Evolutionary conservation across 2,329 filamentous ascomycete genomes (phyloP).

Genomic region (Nemania diffusa): DNA sequence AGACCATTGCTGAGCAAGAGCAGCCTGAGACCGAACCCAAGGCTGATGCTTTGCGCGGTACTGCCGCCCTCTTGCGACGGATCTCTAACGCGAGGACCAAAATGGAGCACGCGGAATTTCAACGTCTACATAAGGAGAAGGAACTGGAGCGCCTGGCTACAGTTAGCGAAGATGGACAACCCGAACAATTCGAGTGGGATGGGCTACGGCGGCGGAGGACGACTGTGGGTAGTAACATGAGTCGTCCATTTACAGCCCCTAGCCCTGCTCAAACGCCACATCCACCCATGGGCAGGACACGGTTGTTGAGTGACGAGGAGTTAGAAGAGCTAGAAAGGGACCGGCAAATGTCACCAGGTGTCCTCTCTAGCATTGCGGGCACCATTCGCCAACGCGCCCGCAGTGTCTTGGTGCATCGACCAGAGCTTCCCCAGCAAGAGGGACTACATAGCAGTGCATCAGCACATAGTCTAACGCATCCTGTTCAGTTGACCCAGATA

Average conservation of each 20-base stretch:
- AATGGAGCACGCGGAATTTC: slow-evolving; percentile 82
- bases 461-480: slow-evolving; percentile 66
- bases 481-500: slow-evolving; percentile 72
- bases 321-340: slow-evolving; percentile 64
- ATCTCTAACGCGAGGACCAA: slow-evolving; percentile 80
- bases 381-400: slow-evolving; percentile 62
- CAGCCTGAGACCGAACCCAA: slow-evolving; percentile 97
- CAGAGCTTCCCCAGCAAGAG: slow-evolving; percentile 54
- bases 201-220: slow-evolving; percentile 80
- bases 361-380: slow-evolving; percentile 67
- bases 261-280: slow-evolving; percentile 59
- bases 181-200: slow-evolving; percentile 82
- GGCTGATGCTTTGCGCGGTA: slow-evolving; percentile 92
- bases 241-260: slow-evolving; percentile 51
- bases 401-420: slow-evolving; percentile 55
- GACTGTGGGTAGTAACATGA: slow-evolving; percentile 57
- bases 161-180: slow-evolving; percentile 77
- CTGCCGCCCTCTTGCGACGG: slow-evolving; percentile 86
- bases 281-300: slow-evolving; percentile 87
- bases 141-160: slow-evolving; percentile 75
- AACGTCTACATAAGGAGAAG: slow-evolving; percentile 82
- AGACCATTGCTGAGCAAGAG: slow-evolving; percentile 93
- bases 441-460: slow-evolving; percentile 48
- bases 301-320: slow-evolving; percentile 76
- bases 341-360: slow-evolving; percentile 57